phyloP scores from a whole-genome alignment of 371 early-diverging fungal species.

The Capillidium heterosporum region DNA sequence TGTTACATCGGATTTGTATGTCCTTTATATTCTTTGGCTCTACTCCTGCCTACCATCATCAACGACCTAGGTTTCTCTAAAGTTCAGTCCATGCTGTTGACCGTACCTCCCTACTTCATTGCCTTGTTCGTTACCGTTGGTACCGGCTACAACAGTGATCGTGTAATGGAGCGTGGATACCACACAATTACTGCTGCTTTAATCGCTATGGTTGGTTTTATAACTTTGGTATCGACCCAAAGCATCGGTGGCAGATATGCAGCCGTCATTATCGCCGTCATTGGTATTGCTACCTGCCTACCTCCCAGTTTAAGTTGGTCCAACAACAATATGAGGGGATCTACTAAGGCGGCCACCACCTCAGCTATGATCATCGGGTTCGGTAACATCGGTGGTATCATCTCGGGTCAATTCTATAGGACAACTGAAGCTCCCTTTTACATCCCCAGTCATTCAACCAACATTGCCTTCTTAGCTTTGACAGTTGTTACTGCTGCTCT shows the following conservation, averaged over 20 bases:
- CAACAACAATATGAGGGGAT: slow-evolving; percentile 37
- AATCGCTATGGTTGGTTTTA: slow-evolving; percentile 40
- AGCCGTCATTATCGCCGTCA: slow-evolving; percentile 26
- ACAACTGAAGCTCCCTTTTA: not conserved
- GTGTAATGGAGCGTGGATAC: slow-evolving; percentile 32
- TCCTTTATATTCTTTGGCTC: slow-evolving; percentile 34
- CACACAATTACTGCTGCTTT: slow-evolving; percentile 36
- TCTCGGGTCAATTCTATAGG: slow-evolving; percentile 3
- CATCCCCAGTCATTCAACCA: not conserved
- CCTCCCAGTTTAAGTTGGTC: slow-evolving; percentile 42
- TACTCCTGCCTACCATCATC: slow-evolving; percentile 48
- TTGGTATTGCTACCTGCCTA: slow-evolving; percentile 30
- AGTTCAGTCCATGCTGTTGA: slow-evolving; percentile 26
- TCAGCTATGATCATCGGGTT: slow-evolving; percentile 33
- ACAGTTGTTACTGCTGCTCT: not conserved
- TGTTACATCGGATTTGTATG: slow-evolving; percentile 32
- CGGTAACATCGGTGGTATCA: slow-evolving; percentile 38
- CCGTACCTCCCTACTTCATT: slow-evolving; percentile 20
- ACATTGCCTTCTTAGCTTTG: not conserved
- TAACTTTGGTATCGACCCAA: slow-evolving; percentile 25
- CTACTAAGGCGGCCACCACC: slow-evolving; percentile 39
- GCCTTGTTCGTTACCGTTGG: slow-evolving; percentile 31
- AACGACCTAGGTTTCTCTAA: slow-evolving; percentile 10
- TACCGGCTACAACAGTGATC: slow-evolving; percentile 42
- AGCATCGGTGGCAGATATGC: slow-evolving; percentile 22